Conservation (phyloP, 1,284 basidiomycete genomes). For the Fomitiporia mediterranea region DNA sequence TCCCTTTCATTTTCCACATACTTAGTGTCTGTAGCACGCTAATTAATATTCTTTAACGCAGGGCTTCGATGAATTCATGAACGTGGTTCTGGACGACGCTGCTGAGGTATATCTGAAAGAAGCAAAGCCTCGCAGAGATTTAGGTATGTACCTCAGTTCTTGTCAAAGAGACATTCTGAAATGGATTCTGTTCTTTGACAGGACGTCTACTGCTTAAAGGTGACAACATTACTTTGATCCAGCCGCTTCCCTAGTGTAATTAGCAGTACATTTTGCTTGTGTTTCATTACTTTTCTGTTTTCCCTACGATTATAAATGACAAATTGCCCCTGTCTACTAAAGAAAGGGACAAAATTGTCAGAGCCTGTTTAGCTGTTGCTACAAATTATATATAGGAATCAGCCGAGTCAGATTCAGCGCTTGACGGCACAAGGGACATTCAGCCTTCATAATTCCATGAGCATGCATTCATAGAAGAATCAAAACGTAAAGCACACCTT, state of each 20-base stretch:
- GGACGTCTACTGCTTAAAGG: conserved; percentile 93
- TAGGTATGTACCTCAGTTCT: conserved; percentile 47
- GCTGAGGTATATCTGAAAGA: conserved; percentile 90
- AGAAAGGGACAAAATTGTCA: too few species aligned
- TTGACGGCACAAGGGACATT: conserved; percentile 87
- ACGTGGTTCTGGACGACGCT: conserved; percentile 94
- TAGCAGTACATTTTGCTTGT: not conserved
- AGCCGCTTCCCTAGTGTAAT: conserved; percentile 51
- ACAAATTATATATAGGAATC: conserved; percentile 83
- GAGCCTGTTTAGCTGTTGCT: too few species aligned
- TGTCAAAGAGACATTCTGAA: conserved; percentile 4
- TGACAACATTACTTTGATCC: conserved; percentile 94
- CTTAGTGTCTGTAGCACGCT: conserved; percentile 6
- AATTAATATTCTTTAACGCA: conserved; percentile 31
- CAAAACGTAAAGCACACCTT: conserved; percentile 46
- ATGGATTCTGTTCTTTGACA: conserved; percentile 31
- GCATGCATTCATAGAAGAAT: conserved; percentile 6
- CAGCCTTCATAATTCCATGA: conserved; percentile 45
- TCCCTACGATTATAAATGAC: too few species aligned
- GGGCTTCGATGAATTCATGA: conserved; percentile 99
- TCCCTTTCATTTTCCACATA: too few species aligned
- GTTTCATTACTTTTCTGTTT: too few species aligned
- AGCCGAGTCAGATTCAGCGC: conserved; percentile 67
- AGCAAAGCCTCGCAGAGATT: conserved; percentile 75
- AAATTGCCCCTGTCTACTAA: too few species aligned